Base-by-base conservation (phyloP, 2,329 filamentous ascomycete genomes). In the Grosmannia clavigera region DNA sequence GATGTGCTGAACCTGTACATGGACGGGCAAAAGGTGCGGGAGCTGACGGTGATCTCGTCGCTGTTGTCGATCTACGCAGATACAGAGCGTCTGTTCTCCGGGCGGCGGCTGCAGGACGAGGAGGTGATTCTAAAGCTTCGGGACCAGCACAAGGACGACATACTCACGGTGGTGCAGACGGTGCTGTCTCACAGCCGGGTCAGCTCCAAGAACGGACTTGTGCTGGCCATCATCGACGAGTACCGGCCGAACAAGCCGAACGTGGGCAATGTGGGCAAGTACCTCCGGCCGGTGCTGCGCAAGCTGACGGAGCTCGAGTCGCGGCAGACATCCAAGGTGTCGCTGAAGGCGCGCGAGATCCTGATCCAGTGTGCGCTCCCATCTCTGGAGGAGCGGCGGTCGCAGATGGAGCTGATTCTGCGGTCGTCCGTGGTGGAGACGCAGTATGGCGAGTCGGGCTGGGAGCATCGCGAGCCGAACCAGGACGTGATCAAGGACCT, bases 341-440 rank as follows among this genome's bases (percentile, higher is more conserved):
- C 92, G 0, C 82, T 99, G 66, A 99, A 99, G 81, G 92, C 94
- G 54, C 88, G 94, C 70, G 94, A 99, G 77, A 87, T 97, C 58
- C 86, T 99, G 68, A 99, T 99, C 65, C 94, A 97, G 75, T 96
- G 91, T 71, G 92, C 94, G 59, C 82, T 99, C 71, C 94, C 94
- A 22, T 99, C 94, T 3, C 80, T 99, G 25, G 94, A 97, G 74
- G 94, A 99, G 80, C 87, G 94, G 67, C 88, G 89, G 31, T 83
- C 87, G 7, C 94, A 99, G 77, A 96, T 99, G 92, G 94, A 97
- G 78, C 92, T 97, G 74, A 99, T 99, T 65, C 81, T 99, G 60
- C 89, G 92, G 62, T 96, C 92, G 31, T 92, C 94, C 0, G 94
- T 99, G 27, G 84, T 96, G 9, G 91, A 99, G 73, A 96, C 92